Evolutionary conservation across 2,329 filamentous ascomycete species (phyloP), one percentile per base, ranked within the genome.

Genomic region (Aureobasidium sp.): DNA sequence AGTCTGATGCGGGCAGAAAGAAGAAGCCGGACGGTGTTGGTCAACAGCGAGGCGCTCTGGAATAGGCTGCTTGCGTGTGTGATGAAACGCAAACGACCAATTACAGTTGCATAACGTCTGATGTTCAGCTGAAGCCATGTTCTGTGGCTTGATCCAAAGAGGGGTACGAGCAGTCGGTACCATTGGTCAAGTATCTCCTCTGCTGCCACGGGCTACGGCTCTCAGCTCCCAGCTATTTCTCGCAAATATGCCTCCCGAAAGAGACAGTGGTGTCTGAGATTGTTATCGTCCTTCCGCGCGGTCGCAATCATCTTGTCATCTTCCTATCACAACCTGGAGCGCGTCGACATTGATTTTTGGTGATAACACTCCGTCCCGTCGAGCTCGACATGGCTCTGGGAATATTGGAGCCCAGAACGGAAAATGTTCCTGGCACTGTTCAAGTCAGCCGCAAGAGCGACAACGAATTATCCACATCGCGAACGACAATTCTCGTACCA

Each of bases 401-500:
- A 57, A 84, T 95, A 63, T 80, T 94, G 63, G 85, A 92, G 69
- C 84, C 88, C 70, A 79, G 72, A 70, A 79, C 85, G 67, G 82
- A 84, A 69, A 82, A 89, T 73, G 89, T 93, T 64, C 90, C 90
- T 64, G 90, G 89, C 42, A 48, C 56, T 37, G 36, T 62, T 22
- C 20, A 56, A 71, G 78, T 75, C 41, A 75, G 75, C 63, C 67
- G 73, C 62, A 61, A 69, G 29, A 39, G 61, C n/a, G 61, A 67
- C 11, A 66, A 66, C n/a, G 64, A 62, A 36, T 62, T 60, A 14
- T 55, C 63, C 29, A 39, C 42, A 39, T 64, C 65, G 34, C 52
- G 67, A 41, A 64, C 63, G 15, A 66, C 65, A 17, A 89, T 97
- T 68, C 84, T 97, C 36, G 88, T 95, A 5, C 93, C 93, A 5